Conservation (phyloP, 805 yeast genomes). For the Metschnikowia orientalis region DNA sequence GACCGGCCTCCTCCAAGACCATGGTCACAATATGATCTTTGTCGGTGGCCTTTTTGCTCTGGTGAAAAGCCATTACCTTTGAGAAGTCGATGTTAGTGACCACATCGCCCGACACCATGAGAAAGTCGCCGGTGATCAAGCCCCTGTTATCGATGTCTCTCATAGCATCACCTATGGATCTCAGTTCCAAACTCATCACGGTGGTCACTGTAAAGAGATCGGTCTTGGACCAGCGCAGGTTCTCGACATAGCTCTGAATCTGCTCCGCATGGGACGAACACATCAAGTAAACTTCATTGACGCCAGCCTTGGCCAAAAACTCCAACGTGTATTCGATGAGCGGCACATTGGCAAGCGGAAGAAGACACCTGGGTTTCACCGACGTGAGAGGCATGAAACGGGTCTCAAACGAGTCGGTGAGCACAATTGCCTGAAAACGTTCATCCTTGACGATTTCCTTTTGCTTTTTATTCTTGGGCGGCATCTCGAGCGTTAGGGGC, state of each 20-base stretch:
- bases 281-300: constrained; percentile 82
- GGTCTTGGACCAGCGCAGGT: constrained; percentile 65
- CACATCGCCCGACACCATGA: constrained; percentile 89
- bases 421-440: constrained; percentile 87
- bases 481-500: constrained; percentile 24
- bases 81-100: constrained; percentile 85
- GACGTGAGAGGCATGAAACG: constrained; percentile 90
- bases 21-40: constrained; percentile 91
- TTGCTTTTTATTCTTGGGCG: constrained; percentile 48
- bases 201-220: constrained; percentile 81
- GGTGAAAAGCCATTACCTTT: constrained; percentile 69
- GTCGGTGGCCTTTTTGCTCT: constrained; percentile 64
- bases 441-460: constrained; percentile 63
- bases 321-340: constrained; percentile 92
- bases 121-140: constrained; percentile 81
- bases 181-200: constrained; percentile 76
- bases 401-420: constrained; percentile 90
- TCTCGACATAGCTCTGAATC: constrained; percentile 74
- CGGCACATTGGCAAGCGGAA: constrained; percentile 92
- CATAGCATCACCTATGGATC: constrained; percentile 97
- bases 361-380: constrained; percentile 79
- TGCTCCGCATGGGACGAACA: constrained; percentile 90
- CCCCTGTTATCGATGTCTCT: constrained; percentile 92
- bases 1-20: constrained; percentile 83
- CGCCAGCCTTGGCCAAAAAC: constrained; percentile 86